Conservation (phyloP, 345 rosid genomes). For the Murraya paniculata region DNA sequence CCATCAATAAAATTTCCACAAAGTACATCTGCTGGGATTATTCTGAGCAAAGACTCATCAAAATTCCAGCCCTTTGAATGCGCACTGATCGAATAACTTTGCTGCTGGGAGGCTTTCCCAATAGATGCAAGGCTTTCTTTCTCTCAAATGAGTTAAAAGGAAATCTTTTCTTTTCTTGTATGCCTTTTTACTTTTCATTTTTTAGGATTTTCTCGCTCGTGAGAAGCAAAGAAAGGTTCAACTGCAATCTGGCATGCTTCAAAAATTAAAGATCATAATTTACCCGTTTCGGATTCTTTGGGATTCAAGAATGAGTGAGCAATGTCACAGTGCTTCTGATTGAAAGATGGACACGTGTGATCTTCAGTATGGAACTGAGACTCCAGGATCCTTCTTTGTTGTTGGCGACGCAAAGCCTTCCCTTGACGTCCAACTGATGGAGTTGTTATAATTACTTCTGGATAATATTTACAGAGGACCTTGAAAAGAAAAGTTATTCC, state of each 20-base stretch:
- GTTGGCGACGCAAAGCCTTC: conserved; percentile 77
- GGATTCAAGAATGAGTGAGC: conserved; percentile 7
- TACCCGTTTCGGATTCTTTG: conserved; percentile 25
- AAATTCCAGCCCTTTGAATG: not conserved
- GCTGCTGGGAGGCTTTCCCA: not conserved
- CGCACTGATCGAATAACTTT: not conserved
- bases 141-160: not conserved
- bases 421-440: conserved; percentile 97
- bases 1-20: not conserved
- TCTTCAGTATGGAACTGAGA: conserved; percentile 16
- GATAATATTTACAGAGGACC: conserved; percentile 78
- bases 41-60: not conserved
- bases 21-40: not conserved
- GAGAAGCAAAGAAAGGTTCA: conserved; percentile 2
- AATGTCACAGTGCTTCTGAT: conserved; percentile 8
- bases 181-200: not conserved
- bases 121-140: conserved; percentile 1
- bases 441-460: conserved; percentile 51
- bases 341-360: conserved; percentile 3
- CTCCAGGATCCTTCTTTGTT: conserved; percentile 49
- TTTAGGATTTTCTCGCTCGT: not conserved
- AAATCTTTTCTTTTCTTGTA: not conserved
- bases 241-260: not conserved
- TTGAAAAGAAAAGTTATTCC: conserved; percentile 29
- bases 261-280: conserved; percentile 1